Conservation (phyloP, 768 basidiomycete species). For the Sporobolomyces roseus region DNA sequence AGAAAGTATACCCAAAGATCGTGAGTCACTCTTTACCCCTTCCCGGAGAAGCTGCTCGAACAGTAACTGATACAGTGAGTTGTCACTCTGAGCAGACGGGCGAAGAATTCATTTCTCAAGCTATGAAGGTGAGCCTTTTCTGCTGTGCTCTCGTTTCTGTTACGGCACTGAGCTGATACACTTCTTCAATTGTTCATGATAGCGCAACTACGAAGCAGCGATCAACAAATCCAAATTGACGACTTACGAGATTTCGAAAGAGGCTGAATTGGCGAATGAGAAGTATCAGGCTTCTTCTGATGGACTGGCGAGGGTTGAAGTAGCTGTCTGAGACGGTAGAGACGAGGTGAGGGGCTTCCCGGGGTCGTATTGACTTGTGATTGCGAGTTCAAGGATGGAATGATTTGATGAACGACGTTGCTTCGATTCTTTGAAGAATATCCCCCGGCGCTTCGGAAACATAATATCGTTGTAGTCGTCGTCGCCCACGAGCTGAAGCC, state of each 20-base stretch:
- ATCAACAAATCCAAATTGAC: constrained; percentile 6
- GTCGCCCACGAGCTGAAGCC: too few species aligned
- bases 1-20: constrained; percentile 43
- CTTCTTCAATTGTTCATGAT: neutral
- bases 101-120: constrained; percentile 46
- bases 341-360: too few species aligned
- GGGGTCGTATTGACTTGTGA: too few species aligned
- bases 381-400: too few species aligned
- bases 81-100: constrained; percentile 37
- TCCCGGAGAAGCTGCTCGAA: neutral
- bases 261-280: constrained; percentile 21
- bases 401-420: too few species aligned
- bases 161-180: neutral
- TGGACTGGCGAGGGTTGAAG: constrained; percentile 9
- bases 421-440: too few species aligned
- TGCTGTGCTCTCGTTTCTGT: neutral
- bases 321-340: neutral
- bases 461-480: too few species aligned
- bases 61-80: neutral
- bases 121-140: constrained; percentile 28
- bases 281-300: constrained; percentile 20
- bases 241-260: constrained; percentile 20
- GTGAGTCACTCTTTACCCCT: constrained; percentile 18
- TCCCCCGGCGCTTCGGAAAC: too few species aligned
- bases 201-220: constrained; percentile 34